Conservation (phyloP, 1,284 basidiomycete species). For the Austropuccinia psidii region DNA sequence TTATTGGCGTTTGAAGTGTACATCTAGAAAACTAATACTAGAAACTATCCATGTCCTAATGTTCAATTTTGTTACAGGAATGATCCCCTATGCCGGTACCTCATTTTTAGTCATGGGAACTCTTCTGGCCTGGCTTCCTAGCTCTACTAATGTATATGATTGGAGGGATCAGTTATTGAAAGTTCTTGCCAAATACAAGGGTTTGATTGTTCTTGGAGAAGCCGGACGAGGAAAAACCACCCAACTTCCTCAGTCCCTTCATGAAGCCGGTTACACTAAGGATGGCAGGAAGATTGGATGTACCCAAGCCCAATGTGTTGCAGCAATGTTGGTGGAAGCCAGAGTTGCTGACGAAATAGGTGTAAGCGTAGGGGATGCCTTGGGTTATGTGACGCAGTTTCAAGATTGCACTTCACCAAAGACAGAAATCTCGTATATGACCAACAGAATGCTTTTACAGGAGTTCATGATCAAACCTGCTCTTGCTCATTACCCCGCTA, state of each 20-base stretch:
- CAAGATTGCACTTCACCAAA: too few species aligned
- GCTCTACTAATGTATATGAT: too few species aligned
- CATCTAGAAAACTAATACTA: not conserved
- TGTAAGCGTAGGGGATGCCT: too few species aligned
- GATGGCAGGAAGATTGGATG: conserved; percentile 70
- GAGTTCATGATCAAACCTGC: too few species aligned
- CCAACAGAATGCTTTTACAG: too few species aligned
- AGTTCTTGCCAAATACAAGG: too few species aligned
- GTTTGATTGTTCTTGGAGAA: conserved; percentile 74
- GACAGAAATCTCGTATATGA: too few species aligned
- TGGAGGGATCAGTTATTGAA: too few species aligned
- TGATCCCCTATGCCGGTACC: conserved; percentile 94
- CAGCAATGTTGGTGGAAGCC: conserved; percentile 77
- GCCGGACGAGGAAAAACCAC: conserved; percentile 78
- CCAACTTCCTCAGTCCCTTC: conserved; percentile 74
- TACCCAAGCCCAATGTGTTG: conserved; percentile 81
- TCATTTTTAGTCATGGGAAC: conserved; percentile 89
- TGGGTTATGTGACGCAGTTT: too few species aligned
- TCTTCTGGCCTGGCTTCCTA: too few species aligned
- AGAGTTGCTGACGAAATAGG: conserved; percentile 77
- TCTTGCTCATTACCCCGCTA: too few species aligned
- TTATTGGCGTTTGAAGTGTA: too few species aligned
- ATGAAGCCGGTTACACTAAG: conserved; percentile 62
- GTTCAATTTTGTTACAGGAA: conserved; percentile 53
- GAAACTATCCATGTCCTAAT: not conserved